Base-by-base conservation (phyloP, 306 rosid species). In the Rubus idaeus region DNA sequence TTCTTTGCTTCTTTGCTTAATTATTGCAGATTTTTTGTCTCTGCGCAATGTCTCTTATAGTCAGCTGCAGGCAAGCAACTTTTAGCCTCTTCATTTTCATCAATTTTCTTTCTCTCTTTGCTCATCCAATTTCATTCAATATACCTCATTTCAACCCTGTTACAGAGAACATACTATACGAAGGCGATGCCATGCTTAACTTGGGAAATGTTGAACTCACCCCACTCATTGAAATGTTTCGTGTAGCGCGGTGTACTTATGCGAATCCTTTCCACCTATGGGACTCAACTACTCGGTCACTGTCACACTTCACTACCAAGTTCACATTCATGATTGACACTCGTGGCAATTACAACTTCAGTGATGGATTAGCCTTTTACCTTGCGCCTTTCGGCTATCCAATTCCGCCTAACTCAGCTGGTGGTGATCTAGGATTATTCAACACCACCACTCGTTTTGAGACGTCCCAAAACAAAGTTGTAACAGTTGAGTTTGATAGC, bases 401-500 rank as follows among this genome's bases (percentile, higher is more conserved):
- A 8, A 26, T 62, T 44, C 80, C 74, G 6, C 73, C 21, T 39
- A n/a, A 74, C 74, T 83, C 82, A 5, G 67, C 64, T 3, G 68
- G 82, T 11, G 61, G 26, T 10, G 35, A 30, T 40, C 57, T 75
- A 1, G 84, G 81, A 51, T 53, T 76, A 18, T 46, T 81, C 68
- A 67, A 30, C 14, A 10, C 18, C 47, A 73, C 75, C 71, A 16
- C 42, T 23, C 42, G 17, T 7, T 46, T 50, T 37, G 23, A 50
- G 10, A 64, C 6, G 42, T 46, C 84, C 35, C 41, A 21, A 37
- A 71, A 81, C 62, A 58, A 10, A 3, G 58, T 77, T 18, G 77
- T 85, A 10, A 69, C 70, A 0, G 79, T 85, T 44, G 80, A 76
- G 78, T 85, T 85, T 20, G 84, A 85, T 30, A 79, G 67, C 51